A percentile compares a stretch with the other conserved stretches of the same genome.
Evolutionary conservation across 805 yeast species (phyloP).

Genomic region (Yarrowia osloensis): DNA sequence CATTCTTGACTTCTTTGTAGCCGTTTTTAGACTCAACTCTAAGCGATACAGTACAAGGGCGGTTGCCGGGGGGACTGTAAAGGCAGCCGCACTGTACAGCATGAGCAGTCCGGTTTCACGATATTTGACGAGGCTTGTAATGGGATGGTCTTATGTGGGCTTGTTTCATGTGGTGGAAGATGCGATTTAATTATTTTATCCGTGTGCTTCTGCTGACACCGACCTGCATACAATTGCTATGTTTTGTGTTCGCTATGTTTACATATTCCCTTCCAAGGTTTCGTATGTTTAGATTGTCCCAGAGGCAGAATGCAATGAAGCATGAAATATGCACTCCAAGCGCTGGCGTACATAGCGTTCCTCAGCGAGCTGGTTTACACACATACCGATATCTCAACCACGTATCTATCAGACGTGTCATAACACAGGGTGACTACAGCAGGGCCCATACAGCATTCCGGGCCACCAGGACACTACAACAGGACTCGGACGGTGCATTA

Average conservation of each 20-base stretch:
- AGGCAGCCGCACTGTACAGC: not conserved
- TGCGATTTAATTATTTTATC: not conserved
- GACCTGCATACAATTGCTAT: constrained; percentile 9
- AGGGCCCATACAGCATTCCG: not conserved
- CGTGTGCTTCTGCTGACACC: not conserved
- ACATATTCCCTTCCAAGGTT: constrained; percentile 26
- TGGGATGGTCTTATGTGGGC: not conserved
- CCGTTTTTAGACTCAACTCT: not conserved
- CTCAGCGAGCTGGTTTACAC: not conserved
- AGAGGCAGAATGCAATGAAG: constrained; percentile 7
- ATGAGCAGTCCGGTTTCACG: not conserved
- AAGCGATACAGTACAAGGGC: not conserved
- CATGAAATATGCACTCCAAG: constrained; percentile 14
- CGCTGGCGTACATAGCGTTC: not conserved
- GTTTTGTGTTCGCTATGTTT: constrained; percentile 14
- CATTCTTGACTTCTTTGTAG: constrained; percentile 12
- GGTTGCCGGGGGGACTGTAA: constrained; percentile 24
- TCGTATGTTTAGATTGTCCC: constrained; percentile 29
- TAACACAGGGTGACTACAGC: not conserved
- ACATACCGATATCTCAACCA: not conserved
- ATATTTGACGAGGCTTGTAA: too few relatives aligned
- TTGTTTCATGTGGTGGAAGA: not conserved
- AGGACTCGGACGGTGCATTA: not conserved
- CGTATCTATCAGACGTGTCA: constrained; percentile 18
- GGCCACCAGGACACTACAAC: not conserved